These are phyloP conservation scores for Cyberlindnera galapagoensis DNA, from an alignment of 805 yeast species.

Conservation along the genomic window DNA sequence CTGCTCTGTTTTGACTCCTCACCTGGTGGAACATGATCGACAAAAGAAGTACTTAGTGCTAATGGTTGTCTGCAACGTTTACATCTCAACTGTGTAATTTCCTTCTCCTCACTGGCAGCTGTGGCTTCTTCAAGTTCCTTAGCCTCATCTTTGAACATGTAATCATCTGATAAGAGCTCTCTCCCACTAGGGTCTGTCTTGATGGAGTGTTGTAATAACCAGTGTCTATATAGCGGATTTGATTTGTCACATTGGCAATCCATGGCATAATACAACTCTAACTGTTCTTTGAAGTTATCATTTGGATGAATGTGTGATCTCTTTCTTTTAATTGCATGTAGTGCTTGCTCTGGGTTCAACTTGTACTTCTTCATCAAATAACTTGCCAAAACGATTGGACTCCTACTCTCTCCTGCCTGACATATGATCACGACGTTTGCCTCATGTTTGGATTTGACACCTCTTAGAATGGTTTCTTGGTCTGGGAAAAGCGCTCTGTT, in stretches of 20 bases:
- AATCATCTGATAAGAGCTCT: slow-evolving; percentile 23
- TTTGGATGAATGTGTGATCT: slow-evolving; percentile 63
- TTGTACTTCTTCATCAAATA: slow-evolving; percentile 78
- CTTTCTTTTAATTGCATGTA: slow-evolving; percentile 69
- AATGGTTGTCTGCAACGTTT: slow-evolving; percentile 71
- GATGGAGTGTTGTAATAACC: slow-evolving; percentile 32
- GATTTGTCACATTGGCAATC: slow-evolving; percentile 29
- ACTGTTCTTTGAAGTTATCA: slow-evolving; percentile 65
- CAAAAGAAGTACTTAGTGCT: slow-evolving; percentile 56
- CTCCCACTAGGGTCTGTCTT: slow-evolving; percentile 37
- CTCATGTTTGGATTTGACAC: slow-evolving; percentile 29
- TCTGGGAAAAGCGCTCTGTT: slow-evolving; percentile 51
- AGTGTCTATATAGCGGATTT: slow-evolving; percentile 35
- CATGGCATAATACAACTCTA: slow-evolving; percentile 50
- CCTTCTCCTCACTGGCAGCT: slow-evolving; percentile 19
- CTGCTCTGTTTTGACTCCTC: slow-evolving; percentile 57
- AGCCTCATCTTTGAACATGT: slow-evolving; percentile 27
- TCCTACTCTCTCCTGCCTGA: slow-evolving; percentile 90
- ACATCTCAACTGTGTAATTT: slow-evolving; percentile 51
- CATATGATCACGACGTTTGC: slow-evolving; percentile 61
- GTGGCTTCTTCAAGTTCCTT: slow-evolving; percentile 15
- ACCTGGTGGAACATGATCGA: slow-evolving; percentile 62
- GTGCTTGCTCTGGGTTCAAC: slow-evolving; percentile 51
- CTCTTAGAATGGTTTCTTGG: slow-evolving; percentile 23
- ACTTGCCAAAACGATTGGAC: slow-evolving; percentile 80